Evolutionary conservation across 169 alveolate species (phyloP).

Genomic region (Cyclospora cayetanensis): DNA sequence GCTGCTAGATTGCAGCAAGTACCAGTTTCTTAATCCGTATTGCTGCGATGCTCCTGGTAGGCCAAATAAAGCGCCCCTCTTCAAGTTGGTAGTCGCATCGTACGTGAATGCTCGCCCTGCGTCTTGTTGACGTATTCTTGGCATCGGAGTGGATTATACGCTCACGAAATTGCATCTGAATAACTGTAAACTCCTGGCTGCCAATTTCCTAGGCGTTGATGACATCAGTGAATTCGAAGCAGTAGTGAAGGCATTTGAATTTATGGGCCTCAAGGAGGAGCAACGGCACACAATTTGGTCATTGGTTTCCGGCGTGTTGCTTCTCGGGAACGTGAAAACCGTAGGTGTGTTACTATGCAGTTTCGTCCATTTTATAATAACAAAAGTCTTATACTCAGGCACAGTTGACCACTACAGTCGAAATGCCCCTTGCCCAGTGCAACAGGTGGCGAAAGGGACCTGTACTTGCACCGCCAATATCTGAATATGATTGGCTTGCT

Average conservation of each 20-base stretch:
- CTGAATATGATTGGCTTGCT: no score
- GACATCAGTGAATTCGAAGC: conserved; percentile 93
- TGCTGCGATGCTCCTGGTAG: conserved; percentile 87
- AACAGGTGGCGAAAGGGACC: no score
- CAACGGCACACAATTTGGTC: conserved; percentile 90
- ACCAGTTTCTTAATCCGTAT: conserved; percentile 87
- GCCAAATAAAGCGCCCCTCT: background rate
- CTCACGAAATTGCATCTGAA: no score
- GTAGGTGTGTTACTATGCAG: conserved; percentile 25
- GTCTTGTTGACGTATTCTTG: no score
- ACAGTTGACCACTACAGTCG: background rate
- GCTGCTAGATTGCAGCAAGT: conserved; percentile 79
- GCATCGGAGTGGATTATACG: no score
- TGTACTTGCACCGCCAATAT: no score
- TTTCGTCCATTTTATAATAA: background rate
- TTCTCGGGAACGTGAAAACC: conserved; percentile 96
- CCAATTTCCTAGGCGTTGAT: conserved; percentile 82
- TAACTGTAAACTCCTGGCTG: background rate
- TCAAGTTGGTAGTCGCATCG: no score
- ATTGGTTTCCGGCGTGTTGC: conserved; percentile 92
- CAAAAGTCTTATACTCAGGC: background rate
- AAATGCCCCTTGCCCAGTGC: no score
- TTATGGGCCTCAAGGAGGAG: conserved; percentile 88
- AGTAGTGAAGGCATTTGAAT: conserved; percentile 91
- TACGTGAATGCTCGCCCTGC: no score